Base-by-base conservation (phyloP, 1,139 yeast species). In the Zygosaccharomyces sapae region DNA sequence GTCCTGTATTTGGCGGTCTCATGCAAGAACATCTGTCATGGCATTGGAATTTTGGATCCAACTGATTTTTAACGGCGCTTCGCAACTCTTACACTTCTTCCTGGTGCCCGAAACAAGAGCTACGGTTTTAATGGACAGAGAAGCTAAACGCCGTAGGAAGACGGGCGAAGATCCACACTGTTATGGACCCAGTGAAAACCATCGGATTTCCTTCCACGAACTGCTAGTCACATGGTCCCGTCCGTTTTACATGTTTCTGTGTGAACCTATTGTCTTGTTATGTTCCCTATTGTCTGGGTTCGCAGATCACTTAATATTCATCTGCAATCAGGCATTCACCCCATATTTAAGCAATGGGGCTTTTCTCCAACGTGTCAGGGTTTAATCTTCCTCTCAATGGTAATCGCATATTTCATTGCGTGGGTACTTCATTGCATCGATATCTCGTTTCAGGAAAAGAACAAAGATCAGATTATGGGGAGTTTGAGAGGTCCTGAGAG, bases 21-120 rank as follows among this genome's bases (percentile, higher is more conserved):
- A 43, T 43, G 45, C 33, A 43, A 18, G 41, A 43, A 22, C 45
- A 43, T 25, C 38, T 37, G 12, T 43, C 45, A 34, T 43, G 45
- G 45, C 45, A 37, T 25, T 43, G 45, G 45, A 43, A 43, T 43
- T 43, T 20, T 43, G 45, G 45, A 43, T 43, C 24, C 45, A 43
- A 34, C 33, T 43, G 36, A 43, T 43, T 13, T 43, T 43, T 18
- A 43, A 43, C 30, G 45, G 45, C 27, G 38, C 30, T 24, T 41
- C 45, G 6, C 45, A 43, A 22, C 13, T 43, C 10, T 18, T 43
- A 37, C 41, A 43, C 20, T 37, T 43, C 20, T 12, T 43, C 13
- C 13, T 43, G 19, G 42, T 43, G 13, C 45, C 45, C 10, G 45
- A 43, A 31, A 43, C 45, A 7, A 33, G 45, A 33, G 37, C 45